A percentile compares a stretch with the other conserved stretches of the same genome.
phyloP scores from a whole-genome alignment of 805 yeast genomes.

The Hanseniaspora valbyensis region DNA sequence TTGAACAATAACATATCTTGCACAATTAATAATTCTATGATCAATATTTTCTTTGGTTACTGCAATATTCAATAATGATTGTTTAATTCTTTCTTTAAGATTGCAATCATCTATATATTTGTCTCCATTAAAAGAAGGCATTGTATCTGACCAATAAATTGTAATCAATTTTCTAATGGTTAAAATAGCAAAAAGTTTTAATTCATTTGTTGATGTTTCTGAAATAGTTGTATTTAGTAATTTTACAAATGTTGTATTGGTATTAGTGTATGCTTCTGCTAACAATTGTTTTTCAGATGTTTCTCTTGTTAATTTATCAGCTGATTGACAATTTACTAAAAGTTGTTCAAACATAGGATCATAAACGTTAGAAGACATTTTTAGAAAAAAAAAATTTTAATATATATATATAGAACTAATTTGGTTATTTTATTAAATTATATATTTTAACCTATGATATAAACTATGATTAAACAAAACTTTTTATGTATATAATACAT shows the following conservation, averaged over 20 bases:
- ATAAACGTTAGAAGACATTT: not conserved
- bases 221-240: not conserved
- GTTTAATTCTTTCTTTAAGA: constrained; percentile 40
- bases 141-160: constrained; percentile 72
- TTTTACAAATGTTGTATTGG: not conserved
- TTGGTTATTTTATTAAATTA: too few species aligned
- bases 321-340: constrained; percentile 29
- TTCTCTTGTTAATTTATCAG: constrained; percentile 44
- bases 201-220: not conserved
- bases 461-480: too few species aligned
- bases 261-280: not conserved
- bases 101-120: constrained; percentile 40
- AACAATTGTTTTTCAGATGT: constrained; percentile 43
- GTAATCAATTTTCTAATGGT: constrained; percentile 61
- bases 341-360: constrained; percentile 18
- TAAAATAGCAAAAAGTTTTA: constrained; percentile 53
- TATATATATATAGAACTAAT: too few species aligned
- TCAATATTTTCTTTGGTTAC: constrained; percentile 34
- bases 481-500: too few species aligned
- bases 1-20: constrained; percentile 67
- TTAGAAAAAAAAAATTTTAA: too few species aligned
- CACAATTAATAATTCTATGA: constrained; percentile 52
- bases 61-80: constrained; percentile 37
- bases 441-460: too few species aligned
- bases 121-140: constrained; percentile 60